Evolutionary conservation across 805 yeast species (phyloP).

Genomic region (Candida golubevii): DNA sequence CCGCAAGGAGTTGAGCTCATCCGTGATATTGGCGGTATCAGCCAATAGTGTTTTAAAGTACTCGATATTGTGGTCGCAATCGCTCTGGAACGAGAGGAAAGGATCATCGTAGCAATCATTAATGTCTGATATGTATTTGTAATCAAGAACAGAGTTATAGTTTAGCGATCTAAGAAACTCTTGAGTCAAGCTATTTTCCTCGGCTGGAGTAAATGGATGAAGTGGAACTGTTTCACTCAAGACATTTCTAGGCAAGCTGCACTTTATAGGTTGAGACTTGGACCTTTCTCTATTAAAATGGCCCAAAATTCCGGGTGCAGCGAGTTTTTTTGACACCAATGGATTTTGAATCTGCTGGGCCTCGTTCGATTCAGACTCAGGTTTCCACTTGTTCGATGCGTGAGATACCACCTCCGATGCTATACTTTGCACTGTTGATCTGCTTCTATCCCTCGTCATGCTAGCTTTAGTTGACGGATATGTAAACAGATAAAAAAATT

Average conservation of each 20-base stretch:
- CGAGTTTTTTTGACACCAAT: slow-evolving; percentile 4
- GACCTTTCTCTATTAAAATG: not conserved
- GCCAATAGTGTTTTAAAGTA: slow-evolving; percentile 32
- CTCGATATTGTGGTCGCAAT: slow-evolving; percentile 16
- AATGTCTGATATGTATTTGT: slow-evolving; percentile 37
- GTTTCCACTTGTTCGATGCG: slow-evolving; percentile 23
- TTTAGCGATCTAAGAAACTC: slow-evolving; percentile 37
- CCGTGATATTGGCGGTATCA: slow-evolving; percentile 44
- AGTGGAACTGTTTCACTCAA: slow-evolving; percentile 1
- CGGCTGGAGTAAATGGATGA: slow-evolving; percentile 38
- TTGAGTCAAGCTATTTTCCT: slow-evolving; percentile 32
- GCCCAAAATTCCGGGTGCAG: not conserved
- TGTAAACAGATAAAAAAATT: too few species aligned
- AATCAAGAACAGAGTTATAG: slow-evolving; percentile 36
- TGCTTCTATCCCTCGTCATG: slow-evolving; percentile 48
- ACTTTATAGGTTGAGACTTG: not conserved
- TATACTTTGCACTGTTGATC: slow-evolving; percentile 59
- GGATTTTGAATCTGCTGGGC: slow-evolving; percentile 16
- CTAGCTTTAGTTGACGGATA: too few species aligned
- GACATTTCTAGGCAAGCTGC: not conserved
- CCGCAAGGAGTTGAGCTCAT: slow-evolving; percentile 45
- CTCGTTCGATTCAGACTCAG: slow-evolving; percentile 16
- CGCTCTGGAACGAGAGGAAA: slow-evolving; percentile 35
- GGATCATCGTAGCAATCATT: slow-evolving; percentile 34
- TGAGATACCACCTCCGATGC: slow-evolving; percentile 49